Evolutionary conservation across 164 flowering plant species (phyloP).

Genomic region (Annona squamosa): DNA sequence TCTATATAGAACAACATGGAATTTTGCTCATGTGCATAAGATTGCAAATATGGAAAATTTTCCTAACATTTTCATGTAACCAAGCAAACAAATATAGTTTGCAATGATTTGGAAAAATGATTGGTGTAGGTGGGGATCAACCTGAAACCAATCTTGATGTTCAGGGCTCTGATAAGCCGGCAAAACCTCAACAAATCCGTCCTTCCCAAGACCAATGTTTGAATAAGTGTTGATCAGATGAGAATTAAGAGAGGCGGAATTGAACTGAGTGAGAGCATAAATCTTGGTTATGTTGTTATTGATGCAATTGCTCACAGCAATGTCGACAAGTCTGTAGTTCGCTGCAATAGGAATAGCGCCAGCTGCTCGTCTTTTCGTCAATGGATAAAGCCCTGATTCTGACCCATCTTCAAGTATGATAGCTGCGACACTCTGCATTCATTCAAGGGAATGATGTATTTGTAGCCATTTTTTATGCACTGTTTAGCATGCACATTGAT

Average conservation of each 20-base stretch:
- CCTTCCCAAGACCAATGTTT: constrained; percentile 41
- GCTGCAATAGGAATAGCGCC: constrained; percentile 78
- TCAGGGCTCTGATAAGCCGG: constrained; percentile 81
- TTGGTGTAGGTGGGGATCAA: constrained; percentile 2
- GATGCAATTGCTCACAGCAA: constrained; percentile 83
- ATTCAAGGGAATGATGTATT: neutral
- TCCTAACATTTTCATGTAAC: neutral
- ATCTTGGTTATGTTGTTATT: constrained; percentile 70
- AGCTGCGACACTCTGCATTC: constrained; percentile 61
- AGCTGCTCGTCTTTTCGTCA: constrained; percentile 67
- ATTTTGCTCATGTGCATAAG: too few relatives aligned
- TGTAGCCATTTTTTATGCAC: neutral
- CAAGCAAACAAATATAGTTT: neutral
- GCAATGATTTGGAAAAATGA: neutral
- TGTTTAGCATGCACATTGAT: neutral
- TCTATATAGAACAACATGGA: too few relatives aligned
- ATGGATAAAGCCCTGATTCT: constrained; percentile 54
- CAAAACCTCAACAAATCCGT: constrained; percentile 67
- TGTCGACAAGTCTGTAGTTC: constrained; percentile 73
- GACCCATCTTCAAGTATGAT: constrained; percentile 68
- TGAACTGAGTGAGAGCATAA: constrained; percentile 79
- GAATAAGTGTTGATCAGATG: constrained; percentile 75
- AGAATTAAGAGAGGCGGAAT: constrained; percentile 83
- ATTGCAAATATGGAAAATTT: neutral
- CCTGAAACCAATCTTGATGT: constrained; percentile 71